Percentiles rank a stretch among this genome's conserved stretches.
phyloP scores from a whole-genome alignment of 345 rosid species.

The Eucalyptus pumila region DNA sequence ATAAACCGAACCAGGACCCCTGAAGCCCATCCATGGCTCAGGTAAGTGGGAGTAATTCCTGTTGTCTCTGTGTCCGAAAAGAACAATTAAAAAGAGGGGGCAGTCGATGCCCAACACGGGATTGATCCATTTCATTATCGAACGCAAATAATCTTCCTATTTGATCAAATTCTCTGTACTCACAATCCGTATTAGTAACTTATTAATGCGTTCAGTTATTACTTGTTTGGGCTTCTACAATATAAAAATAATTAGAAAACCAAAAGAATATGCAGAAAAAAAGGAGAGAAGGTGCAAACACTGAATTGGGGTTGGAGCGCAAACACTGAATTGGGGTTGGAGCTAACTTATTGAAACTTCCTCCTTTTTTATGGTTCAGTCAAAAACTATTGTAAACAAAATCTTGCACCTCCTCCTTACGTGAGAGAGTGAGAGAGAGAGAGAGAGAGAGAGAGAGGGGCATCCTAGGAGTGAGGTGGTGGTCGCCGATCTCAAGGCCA shows the following conservation, averaged over 20 bases:
- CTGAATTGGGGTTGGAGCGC: neutral
- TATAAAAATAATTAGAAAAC: neutral
- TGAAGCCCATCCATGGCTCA: neutral
- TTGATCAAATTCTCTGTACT: neutral
- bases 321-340: neutral
- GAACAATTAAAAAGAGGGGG: neutral
- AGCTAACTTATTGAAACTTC: neutral
- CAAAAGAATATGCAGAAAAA: neutral
- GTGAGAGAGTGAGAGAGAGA: neutral
- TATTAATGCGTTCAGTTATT: neutral
- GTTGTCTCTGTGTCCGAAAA: neutral
- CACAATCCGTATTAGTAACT: neutral
- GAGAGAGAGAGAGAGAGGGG: neutral
- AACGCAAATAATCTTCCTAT: neutral
- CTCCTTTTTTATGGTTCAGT: neutral
- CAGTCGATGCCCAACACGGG: neutral
- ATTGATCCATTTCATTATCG: neutral
- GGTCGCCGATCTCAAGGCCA: slow-evolving; percentile 3
- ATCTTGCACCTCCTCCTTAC: neutral
- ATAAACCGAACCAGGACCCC: neutral
- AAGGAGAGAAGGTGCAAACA: neutral
- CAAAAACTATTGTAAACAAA: neutral
- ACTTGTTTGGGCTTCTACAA: neutral
- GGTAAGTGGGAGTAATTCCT: neutral
- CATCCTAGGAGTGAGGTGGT: neutral